These are phyloP conservation scores for Schizosaccharomyces lindneri DNA, from an alignment of 805 yeast genomes.

Conservation along the genomic window DNA sequence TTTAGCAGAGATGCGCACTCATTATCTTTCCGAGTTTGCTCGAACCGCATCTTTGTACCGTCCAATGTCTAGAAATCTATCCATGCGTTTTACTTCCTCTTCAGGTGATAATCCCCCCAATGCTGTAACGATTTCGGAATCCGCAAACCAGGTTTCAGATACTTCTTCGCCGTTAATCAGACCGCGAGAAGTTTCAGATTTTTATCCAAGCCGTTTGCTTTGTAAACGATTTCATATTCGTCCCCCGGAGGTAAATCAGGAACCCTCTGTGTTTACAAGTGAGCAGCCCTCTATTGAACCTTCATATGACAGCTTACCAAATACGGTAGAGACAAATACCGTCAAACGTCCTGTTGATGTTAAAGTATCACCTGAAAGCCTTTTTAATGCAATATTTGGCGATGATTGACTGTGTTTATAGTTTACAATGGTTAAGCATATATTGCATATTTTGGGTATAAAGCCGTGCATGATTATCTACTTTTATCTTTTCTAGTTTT, in stretches of 20 bases:
- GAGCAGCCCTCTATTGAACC: no score
- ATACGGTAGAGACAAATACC: no score
- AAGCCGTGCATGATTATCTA: no score
- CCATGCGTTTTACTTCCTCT: background rate
- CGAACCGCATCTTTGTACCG: background rate
- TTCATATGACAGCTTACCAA: no score
- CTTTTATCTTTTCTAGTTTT: no score
- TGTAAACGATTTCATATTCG: slow-evolving; percentile 11
- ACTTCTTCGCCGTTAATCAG: background rate
- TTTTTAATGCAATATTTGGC: background rate
- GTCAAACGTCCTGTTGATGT: background rate
- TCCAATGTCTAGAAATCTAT: background rate
- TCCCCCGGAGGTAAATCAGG: background rate
- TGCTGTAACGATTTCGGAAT: no score
- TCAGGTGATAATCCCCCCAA: no score
- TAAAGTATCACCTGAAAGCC: background rate
- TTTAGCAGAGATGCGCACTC: background rate
- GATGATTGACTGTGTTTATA: background rate
- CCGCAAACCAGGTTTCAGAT: background rate
- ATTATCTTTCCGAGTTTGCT: background rate
- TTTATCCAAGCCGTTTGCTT: slow-evolving; percentile 9
- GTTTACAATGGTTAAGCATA: no score
- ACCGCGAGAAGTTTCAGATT: slow-evolving; percentile 6
- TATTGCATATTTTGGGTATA: no score
- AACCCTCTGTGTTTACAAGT: no score